Evolutionary conservation across 805 yeast genomes (phyloP).

Genomic region (Metschnikowia corniflorae): DNA sequence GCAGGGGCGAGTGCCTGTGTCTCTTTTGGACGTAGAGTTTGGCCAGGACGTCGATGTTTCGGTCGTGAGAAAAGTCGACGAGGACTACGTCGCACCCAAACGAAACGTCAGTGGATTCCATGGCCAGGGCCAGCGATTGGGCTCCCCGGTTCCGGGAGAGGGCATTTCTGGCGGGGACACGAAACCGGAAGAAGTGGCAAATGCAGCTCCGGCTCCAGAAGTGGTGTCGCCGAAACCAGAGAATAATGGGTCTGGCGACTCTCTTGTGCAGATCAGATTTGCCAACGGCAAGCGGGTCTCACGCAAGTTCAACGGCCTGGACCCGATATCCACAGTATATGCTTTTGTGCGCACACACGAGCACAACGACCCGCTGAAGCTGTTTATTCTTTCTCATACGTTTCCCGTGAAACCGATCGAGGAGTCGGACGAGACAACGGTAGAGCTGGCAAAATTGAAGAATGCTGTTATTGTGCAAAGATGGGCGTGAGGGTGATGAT

Average conservation of each 20-base stretch:
- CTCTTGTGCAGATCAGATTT: constrained; percentile 75
- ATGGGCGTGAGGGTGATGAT: too few relatives aligned
- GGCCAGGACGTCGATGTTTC: constrained; percentile 94
- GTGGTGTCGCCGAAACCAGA: neutral
- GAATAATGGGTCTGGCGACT: constrained; percentile 51
- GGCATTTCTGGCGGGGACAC: constrained; percentile 5
- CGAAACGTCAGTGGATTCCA: constrained; percentile 58
- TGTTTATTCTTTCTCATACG: constrained; percentile 68
- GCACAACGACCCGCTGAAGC: constrained; percentile 39
- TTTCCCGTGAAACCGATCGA: constrained; percentile 78
- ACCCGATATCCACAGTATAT: constrained; percentile 62
- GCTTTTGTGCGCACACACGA: constrained; percentile 56
- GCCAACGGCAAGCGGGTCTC: constrained; percentile 75
- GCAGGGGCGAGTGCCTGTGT: constrained; percentile 87
- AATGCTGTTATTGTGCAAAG: constrained; percentile 90
- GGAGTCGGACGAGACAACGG: constrained; percentile 46
- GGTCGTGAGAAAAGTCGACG: constrained; percentile 77
- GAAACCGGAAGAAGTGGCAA: constrained; percentile 14
- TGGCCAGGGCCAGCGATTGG: constrained; percentile 83
- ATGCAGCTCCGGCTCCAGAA: constrained; percentile 4
- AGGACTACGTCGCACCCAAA: constrained; percentile 73
- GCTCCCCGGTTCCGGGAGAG: constrained; percentile 85
- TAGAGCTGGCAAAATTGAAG: constrained; percentile 70
- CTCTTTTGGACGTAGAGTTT: constrained; percentile 72
- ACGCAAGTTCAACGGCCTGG: constrained; percentile 60